These are phyloP conservation scores for Turritis glabra DNA, from an alignment of 345 rosid genomes.

Conservation along the genomic window DNA sequence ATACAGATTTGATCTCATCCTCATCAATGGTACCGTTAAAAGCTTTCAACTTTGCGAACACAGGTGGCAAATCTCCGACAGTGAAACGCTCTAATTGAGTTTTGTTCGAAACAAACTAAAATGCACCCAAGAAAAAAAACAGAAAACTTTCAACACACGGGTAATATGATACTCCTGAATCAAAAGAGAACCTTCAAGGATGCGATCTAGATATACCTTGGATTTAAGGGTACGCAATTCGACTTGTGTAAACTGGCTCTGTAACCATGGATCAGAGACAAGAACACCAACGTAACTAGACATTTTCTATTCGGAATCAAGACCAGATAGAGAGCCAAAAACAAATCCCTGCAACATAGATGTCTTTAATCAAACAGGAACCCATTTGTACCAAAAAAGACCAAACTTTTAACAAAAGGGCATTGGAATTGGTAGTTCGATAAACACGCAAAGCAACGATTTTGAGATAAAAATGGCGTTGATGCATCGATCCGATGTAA, in stretches of 20 bases:
- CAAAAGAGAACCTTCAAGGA: background rate
- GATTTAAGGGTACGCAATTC: slow-evolving; percentile 94
- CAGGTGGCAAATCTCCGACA: slow-evolving; percentile 68
- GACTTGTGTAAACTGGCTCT: slow-evolving; percentile 99
- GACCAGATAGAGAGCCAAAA: slow-evolving; percentile 5
- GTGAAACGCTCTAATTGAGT: slow-evolving; percentile 56
- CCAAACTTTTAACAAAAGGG: background rate
- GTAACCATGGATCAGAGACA: slow-evolving; percentile 97
- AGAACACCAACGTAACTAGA: slow-evolving; percentile 86
- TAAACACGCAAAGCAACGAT: background rate
- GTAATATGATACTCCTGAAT: background rate
- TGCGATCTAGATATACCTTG: slow-evolving; percentile 48
- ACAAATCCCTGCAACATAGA: slow-evolving; percentile 25
- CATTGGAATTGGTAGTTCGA: background rate
- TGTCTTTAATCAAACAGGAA: slow-evolving; percentile 34
- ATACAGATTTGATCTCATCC: slow-evolving; percentile 63
- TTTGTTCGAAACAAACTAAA: slow-evolving; percentile 67
- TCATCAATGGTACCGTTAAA: slow-evolving; percentile 60
- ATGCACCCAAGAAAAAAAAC: background rate
- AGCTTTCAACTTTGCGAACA: slow-evolving; percentile 67
- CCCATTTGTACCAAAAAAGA: background rate
- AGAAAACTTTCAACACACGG: background rate
- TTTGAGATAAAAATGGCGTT: background rate
- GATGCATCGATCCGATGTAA: slow-evolving; percentile 19
- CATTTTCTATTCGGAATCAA: slow-evolving; percentile 44